Conservation (phyloP, 2,329 filamentous ascomycete species). For the Raffaelea ambrosiae region DNA sequence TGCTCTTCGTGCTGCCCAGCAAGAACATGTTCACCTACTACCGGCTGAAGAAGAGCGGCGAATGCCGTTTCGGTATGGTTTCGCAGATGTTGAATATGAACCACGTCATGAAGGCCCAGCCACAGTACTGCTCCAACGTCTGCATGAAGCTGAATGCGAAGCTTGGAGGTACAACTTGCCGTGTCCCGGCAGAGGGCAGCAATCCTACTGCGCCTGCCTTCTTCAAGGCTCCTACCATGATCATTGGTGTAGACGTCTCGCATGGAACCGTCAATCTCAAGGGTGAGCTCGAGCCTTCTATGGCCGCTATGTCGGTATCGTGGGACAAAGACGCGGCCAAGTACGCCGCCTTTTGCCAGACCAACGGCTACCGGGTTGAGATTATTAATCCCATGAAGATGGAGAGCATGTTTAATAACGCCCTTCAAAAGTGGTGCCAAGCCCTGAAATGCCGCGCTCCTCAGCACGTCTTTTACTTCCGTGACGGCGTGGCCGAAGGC, state of each 20-base stretch:
- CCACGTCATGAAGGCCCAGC: constrained; percentile 61
- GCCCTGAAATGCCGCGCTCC: constrained; percentile 47
- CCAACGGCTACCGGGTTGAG: constrained; percentile 75
- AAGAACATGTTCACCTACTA: constrained; percentile 68
- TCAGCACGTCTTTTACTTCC: constrained; percentile 78
- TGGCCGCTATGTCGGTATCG: constrained; percentile 81
- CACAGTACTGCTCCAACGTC: constrained; percentile 89
- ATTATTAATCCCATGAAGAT: constrained; percentile 65
- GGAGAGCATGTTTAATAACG: constrained; percentile 52
- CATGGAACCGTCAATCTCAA: constrained; percentile 54
- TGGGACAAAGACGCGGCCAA: constrained; percentile 62
- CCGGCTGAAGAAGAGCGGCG: constrained; percentile 79
- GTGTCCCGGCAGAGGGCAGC: constrained; percentile 24
- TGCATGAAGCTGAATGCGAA: constrained; percentile 97
- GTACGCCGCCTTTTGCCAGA: constrained; percentile 72
- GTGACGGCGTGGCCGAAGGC: constrained; percentile 84
- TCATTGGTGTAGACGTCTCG: constrained; percentile 87
- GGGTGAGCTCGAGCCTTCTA: constrained; percentile 59
- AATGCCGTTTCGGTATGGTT: constrained; percentile 75
- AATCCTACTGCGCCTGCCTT: constrained; percentile 20
- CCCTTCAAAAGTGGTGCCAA: constrained; percentile 57
- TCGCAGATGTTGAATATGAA: constrained; percentile 71
- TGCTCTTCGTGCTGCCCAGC: constrained; percentile 69
- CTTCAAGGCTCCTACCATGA: constrained; percentile 57
- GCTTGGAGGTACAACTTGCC: constrained; percentile 71